Percentiles rank a stretch among this genome's conserved stretches.
These are phyloP conservation scores for Pleurotus tuber-regium DNA, from an alignment of 768 basidiomycete genomes.

Conservation along the genomic window DNA sequence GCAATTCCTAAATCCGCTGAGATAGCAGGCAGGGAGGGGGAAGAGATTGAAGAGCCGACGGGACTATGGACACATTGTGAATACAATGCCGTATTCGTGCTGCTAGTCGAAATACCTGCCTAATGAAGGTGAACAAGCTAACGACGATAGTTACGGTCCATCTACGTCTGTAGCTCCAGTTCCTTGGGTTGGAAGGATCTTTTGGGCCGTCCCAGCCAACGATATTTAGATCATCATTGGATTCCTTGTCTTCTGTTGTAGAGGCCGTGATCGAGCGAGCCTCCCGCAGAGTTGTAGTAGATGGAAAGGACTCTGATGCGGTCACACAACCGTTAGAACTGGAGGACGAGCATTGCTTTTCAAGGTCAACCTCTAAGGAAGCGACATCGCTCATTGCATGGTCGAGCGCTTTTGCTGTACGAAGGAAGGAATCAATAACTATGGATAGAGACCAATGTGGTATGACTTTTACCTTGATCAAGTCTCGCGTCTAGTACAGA, in stretches of 20 bases:
- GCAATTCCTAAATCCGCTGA: conserved; percentile 24
- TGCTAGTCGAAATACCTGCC: conserved; percentile 15
- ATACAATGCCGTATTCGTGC: neutral
- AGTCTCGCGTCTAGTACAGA: neutral
- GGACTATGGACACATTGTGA: conserved; percentile 18
- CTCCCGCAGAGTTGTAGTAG: neutral
- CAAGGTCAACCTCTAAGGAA: too few relatives aligned
- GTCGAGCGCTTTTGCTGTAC: neutral
- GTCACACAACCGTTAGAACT: too few relatives aligned
- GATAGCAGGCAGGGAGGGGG: conserved; percentile 25
- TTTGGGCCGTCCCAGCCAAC: conserved; percentile 27
- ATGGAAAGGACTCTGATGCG: too few relatives aligned
- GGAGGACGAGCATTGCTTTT: too few relatives aligned
- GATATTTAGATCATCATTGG: conserved; percentile 14
- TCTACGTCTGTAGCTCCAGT: conserved; percentile 44
- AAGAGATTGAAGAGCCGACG: conserved; percentile 29
- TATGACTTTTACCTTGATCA: neutral
- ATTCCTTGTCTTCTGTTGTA: neutral
- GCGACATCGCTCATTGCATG: neutral
- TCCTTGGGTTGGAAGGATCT: conserved; percentile 29
- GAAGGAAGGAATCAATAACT: neutral
- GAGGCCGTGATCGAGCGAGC: too few relatives aligned
- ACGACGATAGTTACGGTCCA: conserved; percentile 51
- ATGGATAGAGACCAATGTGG: neutral
- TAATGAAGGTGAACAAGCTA: conserved; percentile 54